Base-by-base conservation (phyloP, 192 early-diverging fungal species). In the Glomus cerebriforme region DNA sequence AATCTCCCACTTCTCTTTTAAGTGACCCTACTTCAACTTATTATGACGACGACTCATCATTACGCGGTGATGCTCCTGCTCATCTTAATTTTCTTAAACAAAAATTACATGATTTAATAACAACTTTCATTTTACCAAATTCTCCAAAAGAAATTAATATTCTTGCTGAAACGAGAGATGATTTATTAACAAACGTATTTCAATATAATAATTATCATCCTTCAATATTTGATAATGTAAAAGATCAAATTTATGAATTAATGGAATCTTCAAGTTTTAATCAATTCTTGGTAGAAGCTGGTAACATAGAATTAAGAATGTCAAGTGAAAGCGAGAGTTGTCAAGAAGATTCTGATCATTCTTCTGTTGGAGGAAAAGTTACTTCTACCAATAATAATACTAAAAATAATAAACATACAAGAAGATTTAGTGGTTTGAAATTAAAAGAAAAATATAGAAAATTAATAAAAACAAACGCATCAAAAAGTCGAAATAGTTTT, bases 91-190 rank as follows among this genome's bases (percentile, higher is more conserved):
- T 65, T 9, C 39, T 83, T n/a, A 78, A 78, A 43, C 68, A 47
- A 22, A 65, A 71, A 43, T 70, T 83, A 43, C 59, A 83, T 45
- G 37, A 58, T 4, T 78, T 83, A 19, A 32, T 83, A 12, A 35
- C 47, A n/a, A 67, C 60, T 6, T 81, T 60, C 35, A 80, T 83
- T 27, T 26, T 75, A 15, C 45, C 43, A 29, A 71, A 81, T 35
- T 62, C 82, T 4, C 59, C 74, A 17, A 77, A 74, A 34, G 82
- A 83, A 62, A 75, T 83, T 58, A 83, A 83, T 60, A 81, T 83
- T 32, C 66, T 26, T 27, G 54, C 67, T 19, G 70, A 71, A 7
- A 64, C 67, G 2, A 49, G 80, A 32, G 47, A 78, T 37, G 47
- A 78, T 19, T 35, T 83, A 47, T 22, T 80, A 29, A 45, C 77